Base-by-base conservation (phyloP, 2,329 filamentous ascomycete species). In the Rugonectria rugulosa region DNA sequence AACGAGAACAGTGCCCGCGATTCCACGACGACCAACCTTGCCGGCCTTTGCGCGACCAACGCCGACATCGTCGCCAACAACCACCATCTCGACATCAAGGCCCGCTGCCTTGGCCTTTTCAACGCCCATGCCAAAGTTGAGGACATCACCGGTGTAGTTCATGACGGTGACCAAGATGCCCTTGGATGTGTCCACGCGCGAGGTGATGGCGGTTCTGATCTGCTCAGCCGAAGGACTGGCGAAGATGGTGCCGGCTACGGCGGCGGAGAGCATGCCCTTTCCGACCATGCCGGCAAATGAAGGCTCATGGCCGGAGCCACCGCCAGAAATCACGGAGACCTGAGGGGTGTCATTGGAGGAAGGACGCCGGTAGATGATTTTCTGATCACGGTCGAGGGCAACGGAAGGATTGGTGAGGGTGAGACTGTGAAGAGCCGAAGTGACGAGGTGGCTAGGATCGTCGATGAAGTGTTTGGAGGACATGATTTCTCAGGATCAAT, bases 41-140 rank as follows among this genome's bases (percentile, higher is more conserved):
- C 94, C 93, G 10, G 90, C 88, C 70, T 88, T 88, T 47, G 79
- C 81, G 55, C 92, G 81, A 2, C 93, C 93, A 40, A 98, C 93
- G 37, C 93, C 92, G 3, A 93, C 92, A 73, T 98, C 94, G 68
- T 98, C 94, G 6, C 88, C 92, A 7, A 97, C 91, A 8, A 96
- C 89, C 9, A 96, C 87, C 89, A 97, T 96, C 71, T 96, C 90
- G 1, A 91, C 90, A 15, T 86, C 77, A 20, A 92, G 75, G 0
- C 92, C 93, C 0, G 86, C 85, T 2, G 92, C 92, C 55, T 89
- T 88, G 14, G 92, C 92, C 78, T 97, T 97, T 74, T 97, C 94
- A 8, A 95, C 91, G 1, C 89, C 93, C 83, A 97, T 89, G 51
- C 92, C 93, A 70, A 97, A 97, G 76, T 97, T 96, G 64, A 97